Percentiles rank a stretch among this genome's conserved stretches.
Conservation (phyloP, 1,284 basidiomycete species). For the Naganishia albida region DNA sequence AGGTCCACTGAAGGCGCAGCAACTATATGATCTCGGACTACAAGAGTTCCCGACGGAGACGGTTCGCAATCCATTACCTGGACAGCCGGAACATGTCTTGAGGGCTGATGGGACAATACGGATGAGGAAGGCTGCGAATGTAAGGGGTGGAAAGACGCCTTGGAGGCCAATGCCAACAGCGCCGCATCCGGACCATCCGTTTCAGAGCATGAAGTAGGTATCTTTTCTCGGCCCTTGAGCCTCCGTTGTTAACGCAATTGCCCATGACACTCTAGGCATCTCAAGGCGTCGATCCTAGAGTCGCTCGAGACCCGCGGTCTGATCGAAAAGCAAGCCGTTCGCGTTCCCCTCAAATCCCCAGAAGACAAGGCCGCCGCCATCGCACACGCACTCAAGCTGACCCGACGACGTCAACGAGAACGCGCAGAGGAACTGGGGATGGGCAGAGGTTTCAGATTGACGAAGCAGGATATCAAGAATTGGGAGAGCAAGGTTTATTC, state of each 20-base stretch:
- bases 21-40: slow-evolving; percentile 29
- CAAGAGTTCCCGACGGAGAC: slow-evolving; percentile 23
- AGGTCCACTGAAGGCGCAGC: slow-evolving; percentile 26
- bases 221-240: not conserved
- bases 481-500: slow-evolving; percentile 29
- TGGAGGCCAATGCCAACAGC: slow-evolving; percentile 30
- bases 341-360: slow-evolving; percentile 7
- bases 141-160: slow-evolving; percentile 28
- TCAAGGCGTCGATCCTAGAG: slow-evolving; percentile 27
- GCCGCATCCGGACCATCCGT: slow-evolving; percentile 34
- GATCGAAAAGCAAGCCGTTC: slow-evolving; percentile 9
- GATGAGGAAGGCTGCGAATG: slow-evolving; percentile 33
- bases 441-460: slow-evolving; percentile 17
- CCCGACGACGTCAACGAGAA: slow-evolving; percentile 30
- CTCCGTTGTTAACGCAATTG: not conserved
- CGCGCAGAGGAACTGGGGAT: slow-evolving; percentile 24
- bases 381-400: slow-evolving; percentile 27
- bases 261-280: slow-evolving; percentile 8
- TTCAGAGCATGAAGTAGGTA: slow-evolving; percentile 33
- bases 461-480: slow-evolving; percentile 27
- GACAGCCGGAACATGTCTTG: slow-evolving; percentile 26
- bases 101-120: slow-evolving; percentile 20
- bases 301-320: slow-evolving; percentile 25
- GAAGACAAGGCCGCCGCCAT: slow-evolving; percentile 31
- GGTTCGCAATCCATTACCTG: slow-evolving; percentile 24